Conservation (phyloP, 2,329 filamentous ascomycete genomes). For the Colletotrichum lindemuthianum region DNA sequence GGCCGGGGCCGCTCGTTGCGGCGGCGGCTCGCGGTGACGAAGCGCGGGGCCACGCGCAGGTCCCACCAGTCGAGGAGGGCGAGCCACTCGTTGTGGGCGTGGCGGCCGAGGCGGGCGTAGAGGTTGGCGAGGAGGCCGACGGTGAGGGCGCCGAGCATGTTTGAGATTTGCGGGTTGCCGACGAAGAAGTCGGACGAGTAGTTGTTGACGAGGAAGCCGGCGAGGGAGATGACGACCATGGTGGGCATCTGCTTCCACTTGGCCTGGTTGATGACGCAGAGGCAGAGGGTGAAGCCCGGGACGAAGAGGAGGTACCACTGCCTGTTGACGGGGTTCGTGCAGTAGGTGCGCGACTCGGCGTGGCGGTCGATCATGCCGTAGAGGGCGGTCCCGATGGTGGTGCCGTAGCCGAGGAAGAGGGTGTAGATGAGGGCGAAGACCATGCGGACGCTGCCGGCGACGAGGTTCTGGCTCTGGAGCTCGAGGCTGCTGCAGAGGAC, state of each 20-base stretch:
- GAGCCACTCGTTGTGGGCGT: constrained; percentile 64
- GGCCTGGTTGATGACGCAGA: constrained; percentile 83
- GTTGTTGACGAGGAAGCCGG: constrained; percentile 80
- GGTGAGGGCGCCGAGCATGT: constrained; percentile 79
- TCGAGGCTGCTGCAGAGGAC: constrained; percentile 66
- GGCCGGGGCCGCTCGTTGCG: constrained; percentile 41
- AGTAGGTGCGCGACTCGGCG: constrained; percentile 53
- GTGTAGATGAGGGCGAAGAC: constrained; percentile 77
- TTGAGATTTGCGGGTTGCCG: constrained; percentile 78
- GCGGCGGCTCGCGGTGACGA: constrained; percentile 40
- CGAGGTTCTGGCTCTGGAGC: constrained; percentile 71
- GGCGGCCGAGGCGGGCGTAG: constrained; percentile 75
- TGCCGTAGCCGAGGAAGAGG: constrained; percentile 73
- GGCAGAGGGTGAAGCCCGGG: constrained; percentile 72
- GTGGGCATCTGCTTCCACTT: constrained; percentile 82
- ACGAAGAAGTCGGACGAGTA: constrained; percentile 74
- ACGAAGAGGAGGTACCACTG: constrained; percentile 68
- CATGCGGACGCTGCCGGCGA: constrained; percentile 74
- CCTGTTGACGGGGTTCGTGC: constrained; percentile 54
- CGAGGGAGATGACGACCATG: constrained; percentile 78
- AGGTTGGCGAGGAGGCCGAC: constrained; percentile 83
- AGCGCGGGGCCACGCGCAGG: constrained; percentile 53
- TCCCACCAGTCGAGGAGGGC: constrained; percentile 63
- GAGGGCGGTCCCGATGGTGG: constrained; percentile 69
- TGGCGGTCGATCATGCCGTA: constrained; percentile 65